phyloP scores from a whole-genome alignment of 176 grass and related monocot genomes.

The Oryza brachyantha region DNA sequence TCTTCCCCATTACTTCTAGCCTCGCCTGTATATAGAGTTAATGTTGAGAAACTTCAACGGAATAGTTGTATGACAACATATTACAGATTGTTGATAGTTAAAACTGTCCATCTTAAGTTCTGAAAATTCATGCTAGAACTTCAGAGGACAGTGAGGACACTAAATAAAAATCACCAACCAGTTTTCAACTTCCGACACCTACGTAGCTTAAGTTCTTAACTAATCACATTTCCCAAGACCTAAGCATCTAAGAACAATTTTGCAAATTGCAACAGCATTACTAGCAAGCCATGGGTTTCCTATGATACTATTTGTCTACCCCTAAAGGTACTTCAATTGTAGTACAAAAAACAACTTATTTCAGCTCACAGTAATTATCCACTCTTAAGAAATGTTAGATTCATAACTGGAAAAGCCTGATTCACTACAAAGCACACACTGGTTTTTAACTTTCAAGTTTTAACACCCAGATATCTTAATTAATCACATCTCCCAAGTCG shows the following conservation, averaged over 20 bases:
- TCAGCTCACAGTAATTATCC: neutral
- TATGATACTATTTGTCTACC: neutral
- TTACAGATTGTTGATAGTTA: neutral
- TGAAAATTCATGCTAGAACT: neutral
- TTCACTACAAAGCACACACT: neutral
- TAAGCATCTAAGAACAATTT: too few species aligned
- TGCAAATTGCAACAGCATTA: too few species aligned
- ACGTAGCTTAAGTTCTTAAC: too few species aligned
- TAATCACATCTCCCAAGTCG: neutral
- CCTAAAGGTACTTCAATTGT: neutral
- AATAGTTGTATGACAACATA: neutral
- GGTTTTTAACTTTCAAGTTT: neutral
- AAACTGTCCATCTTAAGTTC: neutral
- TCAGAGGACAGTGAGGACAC: too few species aligned
- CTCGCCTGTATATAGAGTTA: conserved; percentile 44
- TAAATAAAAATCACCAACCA: too few species aligned
- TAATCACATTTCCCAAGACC: too few species aligned
- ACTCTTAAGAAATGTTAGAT: neutral
- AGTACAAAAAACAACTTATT: neutral
- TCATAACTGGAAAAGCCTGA: neutral
- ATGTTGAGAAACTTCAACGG: conserved; percentile 15
- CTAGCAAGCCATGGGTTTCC: too few species aligned
- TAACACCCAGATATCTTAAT: neutral
- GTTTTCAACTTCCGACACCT: too few species aligned
- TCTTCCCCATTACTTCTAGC: conserved; percentile 88